These are phyloP conservation scores for Balansia obtecta DNA, from an alignment of 2,329 filamentous ascomycete genomes.

Conservation along the genomic window DNA sequence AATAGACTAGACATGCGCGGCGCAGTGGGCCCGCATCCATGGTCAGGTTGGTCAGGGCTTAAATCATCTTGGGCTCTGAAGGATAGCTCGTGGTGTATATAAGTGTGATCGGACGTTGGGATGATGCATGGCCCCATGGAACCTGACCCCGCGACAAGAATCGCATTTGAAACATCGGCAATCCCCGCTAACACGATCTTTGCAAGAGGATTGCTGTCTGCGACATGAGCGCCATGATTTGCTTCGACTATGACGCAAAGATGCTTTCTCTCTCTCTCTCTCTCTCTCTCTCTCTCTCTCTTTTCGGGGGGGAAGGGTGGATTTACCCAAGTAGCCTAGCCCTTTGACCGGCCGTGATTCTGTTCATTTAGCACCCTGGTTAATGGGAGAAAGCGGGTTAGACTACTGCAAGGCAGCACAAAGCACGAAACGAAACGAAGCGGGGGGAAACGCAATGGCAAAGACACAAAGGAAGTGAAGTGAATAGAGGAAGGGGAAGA, in stretches of 20 bases:
- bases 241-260: neutral
- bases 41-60: no score
- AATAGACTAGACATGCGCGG: no score
- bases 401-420: neutral
- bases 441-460: neutral
- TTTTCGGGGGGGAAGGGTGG: neutral
- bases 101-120: neutral
- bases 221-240: neutral
- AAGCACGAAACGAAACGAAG: neutral
- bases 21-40: no score
- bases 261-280: neutral
- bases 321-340: neutral
- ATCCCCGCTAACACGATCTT: neutral
- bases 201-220: neutral
- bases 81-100: neutral
- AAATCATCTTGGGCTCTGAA: neutral
- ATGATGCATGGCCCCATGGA: neutral
- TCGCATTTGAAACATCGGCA: no score
- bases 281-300: no score
- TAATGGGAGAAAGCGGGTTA: neutral
- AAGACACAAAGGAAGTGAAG: neutral
- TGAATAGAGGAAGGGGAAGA: neutral
- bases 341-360: slow-evolving; percentile 3
- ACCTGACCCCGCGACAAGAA: no score
- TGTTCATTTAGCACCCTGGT: slow-evolving; percentile 8